Conservation (phyloP, 2,329 filamentous ascomycete genomes). For the Penicillium rolfsii region DNA sequence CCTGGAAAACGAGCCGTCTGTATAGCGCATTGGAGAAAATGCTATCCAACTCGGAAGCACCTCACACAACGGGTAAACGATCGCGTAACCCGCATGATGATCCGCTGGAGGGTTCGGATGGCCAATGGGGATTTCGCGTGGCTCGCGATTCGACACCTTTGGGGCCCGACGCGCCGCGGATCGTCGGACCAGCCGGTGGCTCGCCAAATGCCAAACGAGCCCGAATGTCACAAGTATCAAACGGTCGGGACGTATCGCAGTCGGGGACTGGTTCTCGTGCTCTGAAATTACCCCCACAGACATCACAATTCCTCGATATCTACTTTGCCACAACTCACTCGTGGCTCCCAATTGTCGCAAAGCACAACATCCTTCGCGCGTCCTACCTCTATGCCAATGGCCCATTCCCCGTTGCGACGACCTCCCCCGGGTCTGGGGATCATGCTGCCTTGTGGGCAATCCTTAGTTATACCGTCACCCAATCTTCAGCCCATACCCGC, state of each 20-base stretch:
- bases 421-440: constrained; percentile 43
- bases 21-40: constrained; percentile 47
- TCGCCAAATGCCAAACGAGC: constrained; percentile 34
- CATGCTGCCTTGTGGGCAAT: constrained; percentile 51
- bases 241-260: constrained; percentile 13
- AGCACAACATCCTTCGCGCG: constrained; percentile 58
- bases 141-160: constrained; percentile 33
- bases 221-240: constrained; percentile 29
- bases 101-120: constrained; percentile 15
- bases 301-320: constrained; percentile 58
- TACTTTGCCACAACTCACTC: constrained; percentile 63
- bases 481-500: constrained; percentile 29
- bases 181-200: constrained; percentile 30
- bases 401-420: constrained; percentile 38
- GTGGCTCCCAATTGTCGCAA: constrained; percentile 64
- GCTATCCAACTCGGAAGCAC: constrained; percentile 40
- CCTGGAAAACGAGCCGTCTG: constrained; percentile 49
- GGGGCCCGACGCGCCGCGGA: constrained; percentile 36
- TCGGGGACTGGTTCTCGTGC: constrained; percentile 13
- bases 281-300: constrained; percentile 52
- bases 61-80: constrained; percentile 37
- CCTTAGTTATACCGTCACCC: constrained; percentile 46
- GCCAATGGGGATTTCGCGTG: constrained; percentile 40
- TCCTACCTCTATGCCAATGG: constrained; percentile 59
- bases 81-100: constrained; percentile 37